Base-by-base conservation (phyloP, 192 early-diverging fungal species). In the Phycomyces blakesleeanus region DNA sequence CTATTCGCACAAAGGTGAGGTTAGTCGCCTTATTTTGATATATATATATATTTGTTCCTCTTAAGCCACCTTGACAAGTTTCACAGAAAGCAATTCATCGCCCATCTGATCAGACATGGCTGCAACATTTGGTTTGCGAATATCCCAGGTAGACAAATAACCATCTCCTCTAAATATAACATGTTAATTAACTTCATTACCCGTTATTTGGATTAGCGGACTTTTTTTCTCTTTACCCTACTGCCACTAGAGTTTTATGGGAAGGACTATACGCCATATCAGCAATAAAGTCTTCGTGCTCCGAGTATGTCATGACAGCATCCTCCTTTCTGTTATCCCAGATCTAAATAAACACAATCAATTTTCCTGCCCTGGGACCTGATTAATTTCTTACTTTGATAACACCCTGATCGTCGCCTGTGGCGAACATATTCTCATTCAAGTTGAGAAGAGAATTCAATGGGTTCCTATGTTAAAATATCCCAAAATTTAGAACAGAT, bases 81-180 rank as follows among this genome's bases (percentile, higher is more conserved):
- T 68, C 18, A 98, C 80, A 22, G 90, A 96, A 49, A 99, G 70
- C 40, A 98, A 81, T 67, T 98, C 97, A 72, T 97, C 95, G 38
- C 98, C 97, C 80, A 93, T 93, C 67, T 95, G 90, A 26, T 89
- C 97, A 6, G 93, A 97, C 65, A 92, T 87, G 34, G 86, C 91
- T 25, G 91, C 75, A 14, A 93, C 89, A 53, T 91, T 87, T 12
- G 83, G 76, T 73, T 95, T 96, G 52, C 95, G 88, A 44, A 95
- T 83, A 70, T 99, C 96, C 68, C 89, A 95, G 3, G 93, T 84
- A 18, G 93, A 91, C 65, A 99, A 77, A 42, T 83, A 90, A 2
- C 96, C 97, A 65, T 98, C 96, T 22, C 90, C 95, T 65, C 93
- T 88, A 52, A 58, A 67, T n/a, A 0, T 1, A 55, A 37, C 10